Percentiles rank a stretch among this genome's conserved stretches.
phyloP scores from a whole-genome alignment of 805 yeast species.

The Suhomyces vadensis region DNA sequence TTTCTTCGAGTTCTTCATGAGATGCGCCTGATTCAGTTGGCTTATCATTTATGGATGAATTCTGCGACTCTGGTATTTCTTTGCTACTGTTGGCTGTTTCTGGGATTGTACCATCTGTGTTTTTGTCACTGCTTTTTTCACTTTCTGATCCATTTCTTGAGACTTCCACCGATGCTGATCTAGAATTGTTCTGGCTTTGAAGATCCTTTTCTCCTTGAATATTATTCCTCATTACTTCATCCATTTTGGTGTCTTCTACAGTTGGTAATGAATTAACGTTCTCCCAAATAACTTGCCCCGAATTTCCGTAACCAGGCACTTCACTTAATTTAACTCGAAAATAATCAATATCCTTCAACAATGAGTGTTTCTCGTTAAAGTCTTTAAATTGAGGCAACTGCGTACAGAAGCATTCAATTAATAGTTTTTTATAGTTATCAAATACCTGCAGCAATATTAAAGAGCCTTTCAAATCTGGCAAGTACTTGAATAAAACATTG shows the following conservation, averaged over 20 bases:
- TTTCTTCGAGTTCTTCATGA: background rate
- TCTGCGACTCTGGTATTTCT: background rate
- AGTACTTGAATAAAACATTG: slow-evolving; percentile 56
- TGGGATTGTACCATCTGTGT: background rate
- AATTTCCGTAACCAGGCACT: slow-evolving; percentile 58
- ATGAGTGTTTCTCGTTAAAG: slow-evolving; percentile 52
- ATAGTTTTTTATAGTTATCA: slow-evolving; percentile 56
- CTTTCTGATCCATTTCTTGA: no score
- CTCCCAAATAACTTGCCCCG: slow-evolving; percentile 65
- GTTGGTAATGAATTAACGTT: slow-evolving; percentile 54
- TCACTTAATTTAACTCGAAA: slow-evolving; percentile 62
- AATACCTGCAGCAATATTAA: slow-evolving; percentile 50
- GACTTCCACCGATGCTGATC: slow-evolving; percentile 11
- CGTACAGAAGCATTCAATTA: slow-evolving; percentile 53
- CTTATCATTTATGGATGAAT: background rate
- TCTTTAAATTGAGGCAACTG: slow-evolving; percentile 49
- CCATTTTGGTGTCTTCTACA: slow-evolving; percentile 51
- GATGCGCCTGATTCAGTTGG: background rate
- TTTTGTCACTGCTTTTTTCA: background rate
- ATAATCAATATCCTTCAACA: slow-evolving; percentile 61
- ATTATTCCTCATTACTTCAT: slow-evolving; percentile 43
- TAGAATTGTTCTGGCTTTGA: slow-evolving; percentile 11
- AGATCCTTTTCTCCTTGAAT: slow-evolving; percentile 25
- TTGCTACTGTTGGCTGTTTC: background rate
- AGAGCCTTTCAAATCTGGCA: slow-evolving; percentile 51